Evolutionary conservation across 2,329 filamentous ascomycete genomes (phyloP), one percentile per base, ranked within the genome.

Genomic region (Rachicladosporium sp.): DNA sequence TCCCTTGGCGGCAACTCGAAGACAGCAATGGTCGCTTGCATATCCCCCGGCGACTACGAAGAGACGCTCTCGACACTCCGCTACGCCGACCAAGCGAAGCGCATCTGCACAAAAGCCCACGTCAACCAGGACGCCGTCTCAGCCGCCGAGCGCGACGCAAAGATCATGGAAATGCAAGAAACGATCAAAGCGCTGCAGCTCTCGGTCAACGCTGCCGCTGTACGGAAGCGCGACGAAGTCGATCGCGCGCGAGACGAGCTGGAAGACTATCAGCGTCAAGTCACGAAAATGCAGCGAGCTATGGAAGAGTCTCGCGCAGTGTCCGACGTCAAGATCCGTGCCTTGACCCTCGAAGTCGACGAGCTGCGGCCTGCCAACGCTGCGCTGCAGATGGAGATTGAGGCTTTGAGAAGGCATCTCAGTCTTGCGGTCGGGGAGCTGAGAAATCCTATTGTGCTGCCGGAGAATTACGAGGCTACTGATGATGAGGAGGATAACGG

Each of bases 21-120:
- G 64, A 98, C 91, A 7, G 91, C 91, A 46, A 98, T 98, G 91
- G 95, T 98, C 53, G 91, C 91, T 6, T 96, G 91, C 59, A 94
- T 98, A 51, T 81, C 87, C 4, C 91, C 91, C 0, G 80, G 84
- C 1, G 91, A 98, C 64, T 96, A 98, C 57, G 91, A 98, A 42
- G 91, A 98, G 60, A 98, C 91, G 0, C 73, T 98, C 1, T 94
- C 86, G 2, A 98, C 91, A 1, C 76, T 98, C 9, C 85, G 91
- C 30, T 98, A 98, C 60, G 91, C 91, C 12, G 89, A 98, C 61
- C 89, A 96, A 63, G 91, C 91, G 45, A 98, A 98, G 69, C 82
- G 83, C 41, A 98, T 98, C 65, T 86, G 88, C 55, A 96, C 88
- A 29, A 81, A 86, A 37, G 91, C 91, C 19, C 79, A 88, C 27